A percentile compares a stretch with the other conserved stretches of the same genome.
phyloP scores from a whole-genome alignment of 345 rosid genomes.

The Aegle marmelos region DNA sequence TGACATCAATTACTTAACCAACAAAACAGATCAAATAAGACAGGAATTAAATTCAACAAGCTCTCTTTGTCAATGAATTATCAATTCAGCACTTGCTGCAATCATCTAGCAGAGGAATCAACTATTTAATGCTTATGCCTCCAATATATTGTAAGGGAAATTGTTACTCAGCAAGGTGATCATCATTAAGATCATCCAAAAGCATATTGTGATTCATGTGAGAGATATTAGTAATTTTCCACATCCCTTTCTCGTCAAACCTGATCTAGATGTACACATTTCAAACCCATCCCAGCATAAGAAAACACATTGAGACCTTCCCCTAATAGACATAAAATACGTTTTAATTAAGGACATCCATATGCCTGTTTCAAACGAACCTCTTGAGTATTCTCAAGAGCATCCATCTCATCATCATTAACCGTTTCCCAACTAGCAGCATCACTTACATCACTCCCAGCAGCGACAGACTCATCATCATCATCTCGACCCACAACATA shows the following conservation, averaged over 20 bases:
- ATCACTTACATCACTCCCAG: slow-evolving; percentile 81
- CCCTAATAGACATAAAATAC: neutral
- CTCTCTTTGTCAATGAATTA: neutral
- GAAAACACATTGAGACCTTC: neutral
- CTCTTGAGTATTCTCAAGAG: slow-evolving; percentile 62
- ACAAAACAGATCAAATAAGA: slow-evolving; percentile 3
- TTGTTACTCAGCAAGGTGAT: neutral
- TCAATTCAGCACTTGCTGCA: neutral
- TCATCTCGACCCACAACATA: slow-evolving; percentile 96
- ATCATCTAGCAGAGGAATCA: neutral
- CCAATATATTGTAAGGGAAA: neutral
- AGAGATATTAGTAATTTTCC: neutral
- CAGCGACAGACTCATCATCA: slow-evolving; percentile 77
- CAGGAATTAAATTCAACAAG: slow-evolving; percentile 7
- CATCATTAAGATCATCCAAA: neutral
- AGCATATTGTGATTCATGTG: neutral
- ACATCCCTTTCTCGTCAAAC: neutral
- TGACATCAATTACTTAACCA: slow-evolving; percentile 20
- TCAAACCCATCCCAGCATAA: neutral
- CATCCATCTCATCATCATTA: slow-evolving; percentile 63
- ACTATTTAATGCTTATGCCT: slow-evolving; percentile 5
- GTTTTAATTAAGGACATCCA: slow-evolving; percentile 9
- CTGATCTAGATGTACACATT: neutral
- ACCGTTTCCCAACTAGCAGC: slow-evolving; percentile 99
- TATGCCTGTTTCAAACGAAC: slow-evolving; percentile 41